Evolutionary conservation across 139 green algal genomes (phyloP).

Genomic region (Medakamo hakoo): DNA sequence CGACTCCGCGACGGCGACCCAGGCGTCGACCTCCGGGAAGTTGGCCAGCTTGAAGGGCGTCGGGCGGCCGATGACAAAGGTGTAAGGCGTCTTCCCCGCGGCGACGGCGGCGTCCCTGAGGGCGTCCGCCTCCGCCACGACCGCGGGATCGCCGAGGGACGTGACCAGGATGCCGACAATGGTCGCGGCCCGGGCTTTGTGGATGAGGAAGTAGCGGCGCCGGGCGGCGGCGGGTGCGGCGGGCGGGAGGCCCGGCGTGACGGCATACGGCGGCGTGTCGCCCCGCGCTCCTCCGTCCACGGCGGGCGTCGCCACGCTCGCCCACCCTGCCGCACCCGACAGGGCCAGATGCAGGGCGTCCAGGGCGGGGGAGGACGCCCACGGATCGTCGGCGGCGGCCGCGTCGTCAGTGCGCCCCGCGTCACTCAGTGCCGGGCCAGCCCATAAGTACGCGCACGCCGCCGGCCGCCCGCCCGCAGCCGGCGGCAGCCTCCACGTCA

Average conservation of each 20-base stretch:
- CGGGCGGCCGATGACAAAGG: conserved; percentile 74
- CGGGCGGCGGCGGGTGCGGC: no score
- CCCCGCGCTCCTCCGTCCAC: no score
- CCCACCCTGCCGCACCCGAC: neutral
- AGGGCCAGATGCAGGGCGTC: neutral
- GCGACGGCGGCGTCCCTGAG: conserved; percentile 25
- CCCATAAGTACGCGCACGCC: neutral
- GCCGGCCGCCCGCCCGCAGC: no score
- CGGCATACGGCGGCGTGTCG: neutral
- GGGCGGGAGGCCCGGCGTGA: neutral
- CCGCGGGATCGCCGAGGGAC: neutral
- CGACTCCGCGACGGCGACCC: conserved; percentile 25
- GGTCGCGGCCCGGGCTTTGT: neutral
- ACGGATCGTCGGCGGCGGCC: neutral
- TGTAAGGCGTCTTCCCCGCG: conserved; percentile 78
- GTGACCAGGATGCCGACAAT: neutral
- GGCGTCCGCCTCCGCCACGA: neutral
- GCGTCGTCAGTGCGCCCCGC: no score
- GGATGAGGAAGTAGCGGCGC: neutral
- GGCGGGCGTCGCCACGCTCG: neutral
- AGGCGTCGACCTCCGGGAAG: conserved; percentile 79
- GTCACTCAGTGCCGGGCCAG: no score
- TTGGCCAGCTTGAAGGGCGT: conserved; percentile 92
- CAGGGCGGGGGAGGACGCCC: neutral
- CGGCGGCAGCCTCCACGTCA: neutral